phyloP scores from a whole-genome alignment of 192 early-diverging fungal species.

The Obelidium mucronatum region DNA sequence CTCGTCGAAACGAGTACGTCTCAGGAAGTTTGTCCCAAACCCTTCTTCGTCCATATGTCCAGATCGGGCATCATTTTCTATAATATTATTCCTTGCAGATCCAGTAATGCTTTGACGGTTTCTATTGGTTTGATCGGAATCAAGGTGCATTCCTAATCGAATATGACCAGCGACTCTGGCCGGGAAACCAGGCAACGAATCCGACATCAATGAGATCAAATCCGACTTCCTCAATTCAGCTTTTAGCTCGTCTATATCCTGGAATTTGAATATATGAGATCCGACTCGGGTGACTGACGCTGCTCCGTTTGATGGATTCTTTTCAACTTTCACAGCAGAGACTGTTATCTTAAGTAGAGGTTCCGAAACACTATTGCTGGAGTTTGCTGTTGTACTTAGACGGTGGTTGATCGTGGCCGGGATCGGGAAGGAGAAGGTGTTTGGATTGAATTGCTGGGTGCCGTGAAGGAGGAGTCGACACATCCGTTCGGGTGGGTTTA shows the following conservation, averaged over 20 bases:
- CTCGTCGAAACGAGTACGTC: too few species aligned
- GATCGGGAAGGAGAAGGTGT: conserved; percentile 15
- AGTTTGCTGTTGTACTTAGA: not conserved
- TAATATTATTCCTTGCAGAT: too few species aligned
- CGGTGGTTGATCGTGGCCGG: not conserved
- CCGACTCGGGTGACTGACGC: conserved; percentile 11
- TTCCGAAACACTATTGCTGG: not conserved
- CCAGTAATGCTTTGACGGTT: not conserved
- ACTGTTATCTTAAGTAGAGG: not conserved
- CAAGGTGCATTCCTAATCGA: not conserved
- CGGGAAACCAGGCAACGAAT: conserved; percentile 5
- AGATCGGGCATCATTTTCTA: too few species aligned
- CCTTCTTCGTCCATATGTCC: too few species aligned
- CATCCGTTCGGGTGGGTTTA: conserved; percentile 16
- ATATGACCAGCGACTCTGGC: conserved; percentile 13
- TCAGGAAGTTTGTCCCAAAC: too few species aligned
- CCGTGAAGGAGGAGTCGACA: conserved; percentile 21
- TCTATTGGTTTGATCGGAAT: not conserved
- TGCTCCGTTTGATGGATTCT: not conserved
- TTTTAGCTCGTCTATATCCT: not conserved
- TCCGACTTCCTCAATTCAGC: not conserved
- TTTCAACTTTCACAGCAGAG: conserved; percentile 14
- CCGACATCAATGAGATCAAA: not conserved
- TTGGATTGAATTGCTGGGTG: conserved; percentile 20
- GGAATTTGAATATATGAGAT: not conserved